These are phyloP conservation scores for Saccharomycopsis sp. DNA, from an alignment of 805 yeast species.

Conservation along the genomic window DNA sequence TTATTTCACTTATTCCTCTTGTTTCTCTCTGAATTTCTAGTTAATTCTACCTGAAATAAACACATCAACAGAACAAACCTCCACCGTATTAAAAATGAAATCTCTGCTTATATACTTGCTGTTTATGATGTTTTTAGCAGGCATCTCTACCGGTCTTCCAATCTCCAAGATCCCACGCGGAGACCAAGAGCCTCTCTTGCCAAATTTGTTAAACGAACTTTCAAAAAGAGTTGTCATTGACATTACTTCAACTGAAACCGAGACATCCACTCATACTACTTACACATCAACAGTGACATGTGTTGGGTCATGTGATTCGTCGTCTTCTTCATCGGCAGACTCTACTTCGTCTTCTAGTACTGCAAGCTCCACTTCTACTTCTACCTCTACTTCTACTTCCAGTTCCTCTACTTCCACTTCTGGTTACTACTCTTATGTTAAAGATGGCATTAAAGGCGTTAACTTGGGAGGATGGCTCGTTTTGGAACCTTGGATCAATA, in stretches of 20 bases:
- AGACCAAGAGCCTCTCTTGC: neutral
- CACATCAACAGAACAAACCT: neutral
- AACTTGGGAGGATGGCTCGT: slow-evolving; percentile 73
- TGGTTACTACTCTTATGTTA: slow-evolving; percentile 15
- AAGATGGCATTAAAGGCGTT: slow-evolving; percentile 34
- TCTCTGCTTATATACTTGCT: neutral
- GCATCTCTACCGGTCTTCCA: neutral
- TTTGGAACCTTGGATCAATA: slow-evolving; percentile 65
- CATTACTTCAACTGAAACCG: neutral
- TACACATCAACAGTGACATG: neutral
- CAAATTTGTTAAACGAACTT: neutral
- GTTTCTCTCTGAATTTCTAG: neutral
- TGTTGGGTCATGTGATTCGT: neutral
- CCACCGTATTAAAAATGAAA: neutral
- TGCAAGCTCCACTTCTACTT: slow-evolving; percentile 2
- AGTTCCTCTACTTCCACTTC: slow-evolving; percentile 8
- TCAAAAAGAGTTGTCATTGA: neutral
- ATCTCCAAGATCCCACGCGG: neutral
- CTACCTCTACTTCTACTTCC: slow-evolving; percentile 1
- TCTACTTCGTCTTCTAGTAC: slow-evolving; percentile 1
- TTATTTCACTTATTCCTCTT: neutral
- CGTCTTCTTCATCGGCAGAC: slow-evolving; percentile 5
- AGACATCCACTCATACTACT: neutral
- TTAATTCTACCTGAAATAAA: neutral
- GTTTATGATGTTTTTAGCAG: neutral